Percentiles rank a stretch among this genome's conserved stretches.
Evolutionary conservation across 2,329 filamentous ascomycete species (phyloP).

Genomic region (Fusarium sp.): DNA sequence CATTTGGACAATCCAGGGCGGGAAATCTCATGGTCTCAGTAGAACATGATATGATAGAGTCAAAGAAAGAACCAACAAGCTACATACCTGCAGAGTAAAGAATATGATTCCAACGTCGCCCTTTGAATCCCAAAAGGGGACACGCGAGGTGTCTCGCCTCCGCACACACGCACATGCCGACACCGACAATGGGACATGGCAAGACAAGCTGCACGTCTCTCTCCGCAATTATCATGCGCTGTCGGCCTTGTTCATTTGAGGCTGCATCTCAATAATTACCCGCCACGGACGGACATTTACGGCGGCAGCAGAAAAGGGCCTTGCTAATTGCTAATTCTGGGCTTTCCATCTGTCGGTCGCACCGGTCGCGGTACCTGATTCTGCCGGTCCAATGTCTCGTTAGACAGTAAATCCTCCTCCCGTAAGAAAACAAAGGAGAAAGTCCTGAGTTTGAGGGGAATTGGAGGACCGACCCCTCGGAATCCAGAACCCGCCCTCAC

Average conservation of each 20-base stretch:
- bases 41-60: not conserved
- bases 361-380: not conserved
- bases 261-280: constrained; percentile 32
- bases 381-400: not conserved
- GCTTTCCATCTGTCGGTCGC: not conserved
- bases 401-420: constrained; percentile 4
- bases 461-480: constrained; percentile 40
- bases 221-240: constrained; percentile 22
- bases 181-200: not conserved
- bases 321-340: not conserved
- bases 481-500: constrained; percentile 25
- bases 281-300: constrained; percentile 28
- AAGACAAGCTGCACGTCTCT: constrained; percentile 21
- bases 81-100: not conserved
- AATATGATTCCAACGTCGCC: constrained; percentile 6
- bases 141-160: constrained; percentile 10
- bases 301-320: not conserved
- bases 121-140: constrained; percentile 20
- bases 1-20: not conserved
- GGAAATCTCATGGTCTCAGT: not conserved
- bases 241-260: constrained; percentile 25
- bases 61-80: not conserved
- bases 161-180: constrained; percentile 29
- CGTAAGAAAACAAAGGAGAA: constrained; percentile 25
- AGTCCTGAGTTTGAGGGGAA: constrained; percentile 43